Evolutionary conservation across 768 basidiomycete genomes (phyloP).

Genomic region (Trametes villosa): DNA sequence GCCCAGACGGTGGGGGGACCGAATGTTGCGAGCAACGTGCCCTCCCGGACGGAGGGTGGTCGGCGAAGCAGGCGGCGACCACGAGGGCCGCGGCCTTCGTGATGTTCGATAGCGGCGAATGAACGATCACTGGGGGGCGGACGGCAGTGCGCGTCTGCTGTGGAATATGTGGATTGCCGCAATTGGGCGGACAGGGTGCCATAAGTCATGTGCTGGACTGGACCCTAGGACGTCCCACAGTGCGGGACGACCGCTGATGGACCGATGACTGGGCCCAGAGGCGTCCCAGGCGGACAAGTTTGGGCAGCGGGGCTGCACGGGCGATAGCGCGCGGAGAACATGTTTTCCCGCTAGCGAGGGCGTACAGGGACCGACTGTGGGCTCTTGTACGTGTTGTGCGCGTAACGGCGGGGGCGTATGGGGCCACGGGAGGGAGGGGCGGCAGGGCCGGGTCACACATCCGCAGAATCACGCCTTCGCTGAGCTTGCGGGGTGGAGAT

Average conservation of each 20-base stretch:
- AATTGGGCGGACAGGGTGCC: background rate
- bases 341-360: background rate
- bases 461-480: conserved; percentile 17
- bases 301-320: background rate
- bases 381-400: conserved; percentile 14
- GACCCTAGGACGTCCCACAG: conserved; percentile 15
- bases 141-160: conserved; percentile 15
- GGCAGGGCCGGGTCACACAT: conserved; percentile 8
- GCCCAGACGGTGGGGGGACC: background rate
- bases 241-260: conserved; percentile 13
- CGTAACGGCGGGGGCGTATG: conserved; percentile 1
- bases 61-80: conserved; percentile 15
- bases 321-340: background rate
- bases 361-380: background rate
- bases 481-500: conserved; percentile 2
- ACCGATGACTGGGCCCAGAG: background rate
- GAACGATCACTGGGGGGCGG: conserved; percentile 1
- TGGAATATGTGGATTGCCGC: background rate
- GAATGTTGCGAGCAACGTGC: conserved; percentile 3
- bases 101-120: conserved; percentile 16
- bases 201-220: conserved; percentile 13
- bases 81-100: conserved; percentile 14
- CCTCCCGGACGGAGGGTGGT: conserved; percentile 5
- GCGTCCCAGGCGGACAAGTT: background rate
- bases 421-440: background rate